Conservation (phyloP, 805 yeast species). For the Candida railenensis region DNA sequence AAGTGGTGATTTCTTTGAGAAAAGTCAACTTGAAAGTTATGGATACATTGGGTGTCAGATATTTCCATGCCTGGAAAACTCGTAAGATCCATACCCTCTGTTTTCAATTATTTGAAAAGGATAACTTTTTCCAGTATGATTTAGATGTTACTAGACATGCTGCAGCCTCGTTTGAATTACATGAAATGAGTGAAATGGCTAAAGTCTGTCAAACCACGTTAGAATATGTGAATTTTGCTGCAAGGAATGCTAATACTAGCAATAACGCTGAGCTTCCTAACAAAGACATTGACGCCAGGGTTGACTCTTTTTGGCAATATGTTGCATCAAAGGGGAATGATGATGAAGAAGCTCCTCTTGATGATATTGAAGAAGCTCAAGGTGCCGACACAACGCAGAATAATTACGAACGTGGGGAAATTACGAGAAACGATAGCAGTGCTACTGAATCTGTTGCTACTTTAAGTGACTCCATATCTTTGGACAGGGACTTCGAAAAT, state of each 20-base stretch:
- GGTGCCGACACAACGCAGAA: too few relatives aligned
- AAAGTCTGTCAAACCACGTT: neutral
- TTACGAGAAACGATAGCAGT: neutral
- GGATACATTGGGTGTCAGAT: neutral
- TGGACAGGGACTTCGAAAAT: neutral
- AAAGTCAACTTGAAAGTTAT: neutral
- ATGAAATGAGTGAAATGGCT: constrained; percentile 1
- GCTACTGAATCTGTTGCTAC: neutral
- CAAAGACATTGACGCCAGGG: neutral
- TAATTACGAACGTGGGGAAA: neutral
- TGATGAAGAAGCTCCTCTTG: neutral
- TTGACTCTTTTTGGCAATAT: neutral
- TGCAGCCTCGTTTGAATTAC: neutral
- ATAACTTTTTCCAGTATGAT: constrained; percentile 1
- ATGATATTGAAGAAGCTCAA: neutral
- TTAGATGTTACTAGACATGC: neutral
- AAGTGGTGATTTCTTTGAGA: neutral
- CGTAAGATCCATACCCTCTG: neutral
- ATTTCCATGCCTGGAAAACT: neutral
- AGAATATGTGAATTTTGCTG: too few relatives aligned
- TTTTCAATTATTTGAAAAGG: neutral
- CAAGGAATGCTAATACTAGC: neutral
- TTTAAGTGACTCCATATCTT: neutral
- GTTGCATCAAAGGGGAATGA: neutral
- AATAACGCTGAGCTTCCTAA: neutral